These are phyloP conservation scores for Aspergillus proliferans DNA, from an alignment of 2,329 filamentous ascomycete species.

Conservation along the genomic window DNA sequence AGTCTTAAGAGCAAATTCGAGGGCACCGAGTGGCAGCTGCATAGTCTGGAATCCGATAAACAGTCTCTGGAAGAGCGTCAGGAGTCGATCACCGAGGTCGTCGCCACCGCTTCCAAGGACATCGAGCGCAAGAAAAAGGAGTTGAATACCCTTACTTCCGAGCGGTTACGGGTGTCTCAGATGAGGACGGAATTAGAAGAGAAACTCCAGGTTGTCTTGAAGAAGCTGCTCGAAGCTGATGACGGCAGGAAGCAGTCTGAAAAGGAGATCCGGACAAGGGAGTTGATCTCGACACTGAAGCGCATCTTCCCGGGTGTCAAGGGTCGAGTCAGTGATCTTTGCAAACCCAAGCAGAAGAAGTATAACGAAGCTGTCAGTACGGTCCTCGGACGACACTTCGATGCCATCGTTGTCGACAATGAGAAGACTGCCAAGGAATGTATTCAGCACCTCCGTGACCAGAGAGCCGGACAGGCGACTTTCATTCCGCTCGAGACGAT, in stretches of 20 bases:
- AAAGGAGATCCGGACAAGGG: conserved; percentile 70
- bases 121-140: conserved; percentile 86
- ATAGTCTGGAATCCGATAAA: conserved; percentile 68
- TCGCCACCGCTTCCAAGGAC: conserved; percentile 66
- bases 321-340: conserved; percentile 83
- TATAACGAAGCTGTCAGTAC: conserved; percentile 89
- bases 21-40: conserved; percentile 63
- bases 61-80: conserved; percentile 63
- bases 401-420: conserved; percentile 89
- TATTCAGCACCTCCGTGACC: conserved; percentile 87
- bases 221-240: conserved; percentile 76
- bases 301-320: conserved; percentile 87
- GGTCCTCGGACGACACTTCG: conserved; percentile 85
- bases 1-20: conserved; percentile 86
- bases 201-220: conserved; percentile 74
- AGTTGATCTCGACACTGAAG: conserved; percentile 79
- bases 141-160: conserved; percentile 76
- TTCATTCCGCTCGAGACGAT: conserved; percentile 97
- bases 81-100: conserved; percentile 53
- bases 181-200: conserved; percentile 85
- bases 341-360: conserved; percentile 95
- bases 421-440: conserved; percentile 92
- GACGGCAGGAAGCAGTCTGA: conserved; percentile 80
- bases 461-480: conserved; percentile 78
- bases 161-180: conserved; percentile 73